A percentile compares a stretch with the other conserved stretches of the same genome.
Evolutionary conservation across 257 asterid genomes (phyloP).

Genomic region (Paraleonurus japonicus): DNA sequence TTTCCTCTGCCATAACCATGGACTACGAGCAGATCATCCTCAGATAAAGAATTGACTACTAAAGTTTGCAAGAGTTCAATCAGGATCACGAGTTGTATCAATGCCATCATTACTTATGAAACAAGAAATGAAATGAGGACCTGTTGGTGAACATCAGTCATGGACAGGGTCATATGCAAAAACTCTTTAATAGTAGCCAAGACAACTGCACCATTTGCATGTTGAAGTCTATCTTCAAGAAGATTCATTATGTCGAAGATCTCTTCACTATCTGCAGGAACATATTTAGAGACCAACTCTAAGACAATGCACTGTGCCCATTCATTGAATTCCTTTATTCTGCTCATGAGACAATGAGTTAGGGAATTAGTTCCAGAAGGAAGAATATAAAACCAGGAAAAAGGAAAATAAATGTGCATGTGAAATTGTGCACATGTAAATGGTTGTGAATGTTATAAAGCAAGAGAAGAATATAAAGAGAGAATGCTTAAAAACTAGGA

Average conservation of each 20-base stretch:
- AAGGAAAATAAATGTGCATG: slow-evolving; percentile 16
- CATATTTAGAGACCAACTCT: slow-evolving; percentile 88
- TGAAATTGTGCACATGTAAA: neutral
- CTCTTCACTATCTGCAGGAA: slow-evolving; percentile 86
- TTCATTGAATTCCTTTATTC: slow-evolving; percentile 91
- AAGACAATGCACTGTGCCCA: slow-evolving; percentile 98
- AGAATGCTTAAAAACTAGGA: neutral
- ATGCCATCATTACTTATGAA: slow-evolving; percentile 18
- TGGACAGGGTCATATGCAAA: slow-evolving; percentile 90
- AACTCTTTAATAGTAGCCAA: slow-evolving; percentile 90
- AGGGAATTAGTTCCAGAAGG: slow-evolving; percentile 17
- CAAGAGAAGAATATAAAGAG: slow-evolving; percentile 1
- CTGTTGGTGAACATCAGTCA: slow-evolving; percentile 99
- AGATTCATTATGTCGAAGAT: slow-evolving; percentile 98
- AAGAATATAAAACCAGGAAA: neutral
- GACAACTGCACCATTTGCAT: slow-evolving; percentile 99
- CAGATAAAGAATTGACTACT: slow-evolving; percentile 10
- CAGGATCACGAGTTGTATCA: slow-evolving; percentile 14
- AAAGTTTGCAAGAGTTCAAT: neutral
- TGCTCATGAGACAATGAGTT: slow-evolving; percentile 41
- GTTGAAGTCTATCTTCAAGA: slow-evolving; percentile 99
- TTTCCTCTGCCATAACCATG: slow-evolving; percentile 20
- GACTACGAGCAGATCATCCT: slow-evolving; percentile 13
- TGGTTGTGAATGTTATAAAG: neutral
- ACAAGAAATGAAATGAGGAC: slow-evolving; percentile 36